Base-by-base conservation (phyloP, 176 grass and related monocot genomes). In the Oryza meyeriana region DNA sequence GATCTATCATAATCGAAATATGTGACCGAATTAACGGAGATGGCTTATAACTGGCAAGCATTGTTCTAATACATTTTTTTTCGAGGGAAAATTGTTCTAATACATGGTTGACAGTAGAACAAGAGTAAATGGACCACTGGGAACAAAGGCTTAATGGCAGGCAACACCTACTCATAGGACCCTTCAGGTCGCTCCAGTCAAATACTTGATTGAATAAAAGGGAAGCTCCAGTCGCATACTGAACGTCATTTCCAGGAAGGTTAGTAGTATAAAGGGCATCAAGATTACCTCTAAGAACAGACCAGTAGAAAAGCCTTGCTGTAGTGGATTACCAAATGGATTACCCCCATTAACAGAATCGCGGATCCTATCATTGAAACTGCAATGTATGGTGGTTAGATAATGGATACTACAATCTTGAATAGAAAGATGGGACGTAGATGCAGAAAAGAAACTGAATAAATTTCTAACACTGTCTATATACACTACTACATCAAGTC, bases 331-430 rank as follows among this genome's bases (percentile, higher is more conserved):
- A 84, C 90, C 90, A 89, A 97, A 97, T 66, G 94, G 92, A 76
- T 82, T 92, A 38, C 94, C 94, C 61, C 94, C 94, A 72, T 90
- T 80, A 85, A 97, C 71, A 87, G 94, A 90, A 92, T 97, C 94
- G 58, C 92, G 90, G 71, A 97, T 89, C 88, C 92, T 87, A 87
- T 97, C 94, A 90, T 97, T 97, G 87, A 97, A 97, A 85, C 94
- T 97, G 78, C 26, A 66, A 78, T 74, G 32, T 75, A 66, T 36
- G n/a, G 62, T 1, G 45, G 14, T 24, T 61, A 20, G 45, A 69
- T 52, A 52, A 48, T 80, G 14, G 45, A 74, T 52, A 52, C 47
- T 80, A 36, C 45, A 45, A 76, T 5, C 58, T 41, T 64, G 12
- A 16, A 29, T 18, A 35, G 17, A 70, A 47, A 32, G 68, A 42